Evolutionary conservation across 352 stramenopile species (phyloP), one percentile per base, ranked within the genome.

Genomic region (Phytopythium litorale): DNA sequence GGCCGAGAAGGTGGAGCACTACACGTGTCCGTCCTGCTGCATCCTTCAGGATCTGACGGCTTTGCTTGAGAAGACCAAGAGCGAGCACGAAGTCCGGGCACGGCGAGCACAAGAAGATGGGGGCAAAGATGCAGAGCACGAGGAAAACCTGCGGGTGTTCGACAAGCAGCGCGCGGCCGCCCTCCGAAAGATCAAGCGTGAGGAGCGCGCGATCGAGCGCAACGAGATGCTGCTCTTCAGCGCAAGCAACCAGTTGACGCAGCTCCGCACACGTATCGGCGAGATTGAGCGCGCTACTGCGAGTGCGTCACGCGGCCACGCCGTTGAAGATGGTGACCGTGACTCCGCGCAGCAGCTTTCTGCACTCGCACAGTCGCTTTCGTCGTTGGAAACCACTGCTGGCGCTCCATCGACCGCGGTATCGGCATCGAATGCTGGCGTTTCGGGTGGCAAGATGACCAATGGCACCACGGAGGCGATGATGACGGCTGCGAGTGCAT

Each of bases 1-100:
- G 66, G 94, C 89, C 0, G 92, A 98, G 62, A 98, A 98, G 56
- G 87, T 96, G n/a, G 94, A 98, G 48, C 95, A 98, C 56, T 98
- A 98, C 71, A 94, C 94, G 0, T 98, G 96, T 64, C 82, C 97
- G 32, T 96, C 92, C 21, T 98, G 96, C 67, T 91, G 72, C n/a
- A 89, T 97, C 56, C 77, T 97, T n/a, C 79, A 92, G 61, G 81
- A 97, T 16, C 89, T 98, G 50, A 73, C 85, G 52, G 66, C 65
- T 15, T 82, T 88, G 62, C 66, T 96, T 15, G 60, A 76, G 1
- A 73, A 76, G 37, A 73, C 79, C 35, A 75, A 77, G 30, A 67
- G 68, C 18, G 73, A 85, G 38, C 79, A 96, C 46, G 70, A 68
- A 11, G 96, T 81, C 50, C 83, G 97, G 68, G 94, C 90, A 65